Base-by-base conservation (phyloP, 768 basidiomycete species). In the Kwoniella sp. region DNA sequence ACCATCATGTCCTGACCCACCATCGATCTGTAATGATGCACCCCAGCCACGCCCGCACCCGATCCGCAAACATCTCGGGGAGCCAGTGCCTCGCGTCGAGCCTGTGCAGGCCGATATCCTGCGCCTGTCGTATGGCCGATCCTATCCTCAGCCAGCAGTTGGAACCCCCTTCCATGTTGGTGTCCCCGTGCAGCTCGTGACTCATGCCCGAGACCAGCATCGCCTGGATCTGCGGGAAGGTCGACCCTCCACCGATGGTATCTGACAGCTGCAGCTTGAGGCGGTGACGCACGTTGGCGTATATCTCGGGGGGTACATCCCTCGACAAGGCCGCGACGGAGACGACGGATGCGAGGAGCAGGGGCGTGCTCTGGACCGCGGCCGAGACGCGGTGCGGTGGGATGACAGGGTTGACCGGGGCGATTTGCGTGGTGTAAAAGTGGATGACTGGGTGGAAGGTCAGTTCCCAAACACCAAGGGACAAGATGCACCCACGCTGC, bases 91-190 rank as follows among this genome's bases (percentile, higher is more conserved):
- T 19, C 10, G 42, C 9, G 25, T 53, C 44, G n/a, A 53, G 22
- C n/a, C 51, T 31, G 40, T 53, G 51, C 22, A 53, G 17, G 11
- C 51, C 51, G 10, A 53, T 53, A 40, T 53, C 51, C 17, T 53
- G 51, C 9, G 51, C 43, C 23, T 53, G 51, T 29, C 51, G n/a
- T 11, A 53, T 53, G 15, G 51, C 51, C 3, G 43, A 27, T 17
- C 51, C 51, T 8, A 53, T 46, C 6, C 51, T 23, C 5, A 53
- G 44, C 51, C 51, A 53, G 15, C 43, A 45, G 26, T 46, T 53
- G 7, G 51, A 53, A 31, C 51, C 51, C 15, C 51, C 51, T 46
- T 53, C 51, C 51, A 53, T 53, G 23, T 53, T 53, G 33, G 51
- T 53, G 7, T 53, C 51, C 10, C 51, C 51, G 15, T 53, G 51